Evolutionary conservation across 225 moss, liverwort and hornwort species (phyloP), one percentile per base, ranked within the genome.

Genomic region (Ulota crispa): DNA sequence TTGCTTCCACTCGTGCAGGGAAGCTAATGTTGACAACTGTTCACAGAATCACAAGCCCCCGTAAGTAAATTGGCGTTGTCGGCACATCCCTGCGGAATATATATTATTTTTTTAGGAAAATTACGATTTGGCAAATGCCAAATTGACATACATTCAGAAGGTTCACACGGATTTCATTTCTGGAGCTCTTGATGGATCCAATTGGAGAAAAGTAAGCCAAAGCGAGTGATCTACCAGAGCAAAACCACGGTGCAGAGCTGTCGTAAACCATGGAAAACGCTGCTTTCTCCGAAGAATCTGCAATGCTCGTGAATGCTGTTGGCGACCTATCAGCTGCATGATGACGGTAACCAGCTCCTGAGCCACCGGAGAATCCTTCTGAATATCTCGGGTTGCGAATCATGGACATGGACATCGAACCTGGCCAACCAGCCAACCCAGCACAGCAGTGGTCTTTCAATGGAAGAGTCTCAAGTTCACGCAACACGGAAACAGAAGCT

Each of bases 1-100:
- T 87, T 11, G 85, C 87, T 72, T 90, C 89, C 64, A 90, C 87
- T 78, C 85, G 85, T 15, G 87, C 85, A 28, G 81, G 67, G 60
- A 87, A 90, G 61, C 52, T 83, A 78, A 90, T 85, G 23, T 83
- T 78, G 30, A 34, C 71, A 68, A 62, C 89, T 90, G 87, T 55
- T 47, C 71, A 81, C 41, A 82, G 62, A 71, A 69, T 20, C 83
- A 83, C 72, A 56, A 72, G 55, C 20, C 50, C 50, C 18, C 50
- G 50, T 50, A 16, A 50, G 50, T 50, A 50, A 50, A 50, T 18
- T 50, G 50, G 5, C 50, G 18, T 50, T 50, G 50, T 18, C 50
- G 50, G 50, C 50, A 18, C 50, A 50, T 50, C 50, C 50, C 50
- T 50, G 50, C 18, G 18, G 50, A 50, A 16, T 50, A 50, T 50